phyloP scores from a whole-genome alignment of 345 rosid genomes.

The Gossypium mustelinum region DNA sequence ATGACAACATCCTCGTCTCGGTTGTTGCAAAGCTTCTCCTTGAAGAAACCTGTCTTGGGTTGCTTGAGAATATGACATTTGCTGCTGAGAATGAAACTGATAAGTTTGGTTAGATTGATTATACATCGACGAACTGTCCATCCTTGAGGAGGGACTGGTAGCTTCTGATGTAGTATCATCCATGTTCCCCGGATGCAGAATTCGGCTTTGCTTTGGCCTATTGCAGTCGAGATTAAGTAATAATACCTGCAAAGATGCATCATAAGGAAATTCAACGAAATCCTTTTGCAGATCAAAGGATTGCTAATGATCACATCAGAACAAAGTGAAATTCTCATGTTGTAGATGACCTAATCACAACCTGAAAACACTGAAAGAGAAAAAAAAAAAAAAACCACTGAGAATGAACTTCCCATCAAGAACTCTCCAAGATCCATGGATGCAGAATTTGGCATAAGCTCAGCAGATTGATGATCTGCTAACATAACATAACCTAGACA shows the following conservation, averaged over 20 bases:
- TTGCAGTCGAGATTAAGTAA: background rate
- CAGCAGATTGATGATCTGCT: background rate
- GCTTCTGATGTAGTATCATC: background rate
- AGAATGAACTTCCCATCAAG: background rate
- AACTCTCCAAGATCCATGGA: background rate
- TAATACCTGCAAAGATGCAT: background rate
- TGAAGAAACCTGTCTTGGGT: background rate
- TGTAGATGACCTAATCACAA: background rate
- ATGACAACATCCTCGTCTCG: background rate
- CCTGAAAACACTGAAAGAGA: background rate
- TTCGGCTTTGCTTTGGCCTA: background rate
- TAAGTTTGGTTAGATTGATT: background rate
- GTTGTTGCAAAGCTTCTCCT: slow-evolving; percentile 1
- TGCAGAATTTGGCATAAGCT: slow-evolving; percentile 2
- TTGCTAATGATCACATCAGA: background rate
- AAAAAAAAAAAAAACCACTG: background rate
- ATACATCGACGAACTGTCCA: background rate
- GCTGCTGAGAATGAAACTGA: background rate
- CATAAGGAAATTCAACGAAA: background rate
- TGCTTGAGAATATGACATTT: background rate
- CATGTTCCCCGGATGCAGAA: background rate
- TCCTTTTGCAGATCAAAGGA: background rate
- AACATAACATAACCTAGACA: background rate
- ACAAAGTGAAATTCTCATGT: background rate
- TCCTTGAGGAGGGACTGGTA: background rate